These are phyloP conservation scores for Elaeis oleifera DNA, from an alignment of 202 grass and related monocot genomes.

Conservation along the genomic window DNA sequence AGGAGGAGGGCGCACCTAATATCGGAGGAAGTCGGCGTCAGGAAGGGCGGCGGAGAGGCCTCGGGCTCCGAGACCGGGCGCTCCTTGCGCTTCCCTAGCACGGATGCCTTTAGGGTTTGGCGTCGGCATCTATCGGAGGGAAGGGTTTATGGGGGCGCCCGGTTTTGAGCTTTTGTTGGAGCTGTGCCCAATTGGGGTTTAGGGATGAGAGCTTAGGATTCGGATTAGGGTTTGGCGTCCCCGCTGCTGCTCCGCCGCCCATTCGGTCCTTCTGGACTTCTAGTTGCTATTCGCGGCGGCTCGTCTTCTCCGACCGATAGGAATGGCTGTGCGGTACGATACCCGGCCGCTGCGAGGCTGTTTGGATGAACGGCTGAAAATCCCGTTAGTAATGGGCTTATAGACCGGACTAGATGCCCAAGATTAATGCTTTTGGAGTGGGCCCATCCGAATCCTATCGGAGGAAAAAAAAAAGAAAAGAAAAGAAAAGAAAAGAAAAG, in stretches of 20 bases:
- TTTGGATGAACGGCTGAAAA: too few species aligned
- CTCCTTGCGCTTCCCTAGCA: conserved; percentile 77
- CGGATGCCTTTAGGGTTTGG: conserved; percentile 19
- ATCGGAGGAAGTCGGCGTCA: conserved; percentile 60
- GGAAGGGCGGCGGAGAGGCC: background rate
- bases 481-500: too few species aligned
- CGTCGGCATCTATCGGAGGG: background rate
- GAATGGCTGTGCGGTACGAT: too few species aligned
- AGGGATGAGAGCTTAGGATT: conserved; percentile 24
- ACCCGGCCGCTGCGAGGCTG: too few species aligned
- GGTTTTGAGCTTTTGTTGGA: conserved; percentile 58
- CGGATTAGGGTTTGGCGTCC: conserved; percentile 19
- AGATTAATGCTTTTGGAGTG: too few species aligned
- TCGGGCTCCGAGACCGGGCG: conserved; percentile 3
- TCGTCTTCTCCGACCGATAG: too few species aligned
- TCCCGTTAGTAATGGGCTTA: too few species aligned
- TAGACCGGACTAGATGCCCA: too few species aligned
- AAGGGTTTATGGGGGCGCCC: conserved; percentile 13
- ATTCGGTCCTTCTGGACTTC: background rate
- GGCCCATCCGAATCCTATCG: too few species aligned
- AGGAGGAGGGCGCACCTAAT: conserved; percentile 32
- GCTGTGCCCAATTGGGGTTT: conserved; percentile 94
- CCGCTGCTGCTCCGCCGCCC: conserved; percentile 5
- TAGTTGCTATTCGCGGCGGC: too few species aligned
- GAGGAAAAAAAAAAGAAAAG: too few species aligned